Evolutionary conservation across 352 stramenopile genomes (phyloP).

Genomic region (Thalassiosira hispida): DNA sequence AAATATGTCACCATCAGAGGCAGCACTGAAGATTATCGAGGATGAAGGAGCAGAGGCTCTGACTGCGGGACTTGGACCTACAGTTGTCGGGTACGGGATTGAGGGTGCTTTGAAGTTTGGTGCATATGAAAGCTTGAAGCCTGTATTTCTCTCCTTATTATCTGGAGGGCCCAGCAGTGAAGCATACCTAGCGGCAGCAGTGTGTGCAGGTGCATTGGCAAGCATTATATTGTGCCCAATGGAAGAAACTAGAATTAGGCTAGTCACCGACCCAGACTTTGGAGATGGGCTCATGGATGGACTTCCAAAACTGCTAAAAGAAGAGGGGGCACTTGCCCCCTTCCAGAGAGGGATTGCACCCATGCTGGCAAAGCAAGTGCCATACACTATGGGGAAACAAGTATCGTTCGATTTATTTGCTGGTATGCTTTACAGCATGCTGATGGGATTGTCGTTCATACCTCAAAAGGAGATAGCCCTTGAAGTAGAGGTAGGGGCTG

Average conservation of each 20-base stretch:
- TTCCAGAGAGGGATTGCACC: constrained; percentile 76
- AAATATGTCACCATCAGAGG: constrained; percentile 36
- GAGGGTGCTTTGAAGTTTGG: constrained; percentile 84
- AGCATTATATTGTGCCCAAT: constrained; percentile 82
- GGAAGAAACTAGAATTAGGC: constrained; percentile 81
- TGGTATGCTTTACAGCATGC: constrained; percentile 66
- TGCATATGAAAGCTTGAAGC: constrained; percentile 83
- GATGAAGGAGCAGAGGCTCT: constrained; percentile 71
- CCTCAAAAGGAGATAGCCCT: constrained; percentile 46
- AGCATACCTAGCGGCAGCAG: constrained; percentile 71
- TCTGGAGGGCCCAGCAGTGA: constrained; percentile 27
- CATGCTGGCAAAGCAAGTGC: constrained; percentile 86
- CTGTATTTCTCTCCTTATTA: constrained; percentile 55
- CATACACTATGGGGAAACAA: constrained; percentile 87
- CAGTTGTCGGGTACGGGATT: constrained; percentile 82
- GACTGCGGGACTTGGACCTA: constrained; percentile 77
- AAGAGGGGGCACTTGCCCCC: constrained; percentile 69
- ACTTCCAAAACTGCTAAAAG: constrained; percentile 67
- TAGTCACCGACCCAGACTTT: constrained; percentile 82
- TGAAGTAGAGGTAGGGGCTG: constrained; percentile 70
- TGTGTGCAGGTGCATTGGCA: constrained; percentile 80
- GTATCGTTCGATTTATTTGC: constrained; percentile 86
- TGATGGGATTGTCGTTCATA: constrained; percentile 30
- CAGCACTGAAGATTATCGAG: constrained; percentile 72
- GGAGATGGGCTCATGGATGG: constrained; percentile 66